Evolutionary conservation across 2,329 filamentous ascomycete species (phyloP).

Genomic region (Fusarium sp.): DNA sequence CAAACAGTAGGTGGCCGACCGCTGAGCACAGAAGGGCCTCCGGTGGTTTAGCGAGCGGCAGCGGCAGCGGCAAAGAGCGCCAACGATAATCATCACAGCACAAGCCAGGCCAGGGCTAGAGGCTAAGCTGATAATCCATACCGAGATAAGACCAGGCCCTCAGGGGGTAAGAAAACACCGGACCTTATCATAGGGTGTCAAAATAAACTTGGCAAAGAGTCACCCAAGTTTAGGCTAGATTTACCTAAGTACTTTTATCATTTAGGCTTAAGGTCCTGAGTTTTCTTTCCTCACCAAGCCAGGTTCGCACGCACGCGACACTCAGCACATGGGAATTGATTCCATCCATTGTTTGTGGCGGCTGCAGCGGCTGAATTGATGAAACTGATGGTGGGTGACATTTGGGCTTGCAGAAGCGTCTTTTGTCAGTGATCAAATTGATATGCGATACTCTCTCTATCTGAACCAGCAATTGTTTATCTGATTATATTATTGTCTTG

Average conservation of each 20-base stretch:
- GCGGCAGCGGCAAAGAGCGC: slow-evolving; percentile 14
- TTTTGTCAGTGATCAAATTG: background rate
- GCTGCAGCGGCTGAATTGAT: slow-evolving; percentile 25
- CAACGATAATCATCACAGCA: slow-evolving; percentile 12
- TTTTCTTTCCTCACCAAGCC: no score
- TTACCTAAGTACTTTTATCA: no score
- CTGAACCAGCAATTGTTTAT: background rate
- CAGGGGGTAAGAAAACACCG: no score
- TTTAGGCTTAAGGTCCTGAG: no score
- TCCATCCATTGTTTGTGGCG: slow-evolving; percentile 1
- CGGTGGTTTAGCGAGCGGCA: slow-evolving; percentile 36
- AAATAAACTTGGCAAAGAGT: no score
- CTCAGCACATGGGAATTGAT: background rate
- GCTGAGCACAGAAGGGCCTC: background rate
- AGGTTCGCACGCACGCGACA: slow-evolving; percentile 31
- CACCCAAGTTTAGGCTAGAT: no score
- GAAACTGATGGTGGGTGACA: background rate
- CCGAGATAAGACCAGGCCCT: background rate
- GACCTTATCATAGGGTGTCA: no score
- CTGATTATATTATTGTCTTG: background rate
- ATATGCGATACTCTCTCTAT: background rate
- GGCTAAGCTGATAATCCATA: slow-evolving; percentile 12
- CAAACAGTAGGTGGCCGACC: background rate
- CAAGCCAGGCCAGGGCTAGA: background rate
- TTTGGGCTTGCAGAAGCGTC: slow-evolving; percentile 1